Evolutionary conservation across 768 basidiomycete species (phyloP).

Genomic region (Amylocystis lapponica): DNA sequence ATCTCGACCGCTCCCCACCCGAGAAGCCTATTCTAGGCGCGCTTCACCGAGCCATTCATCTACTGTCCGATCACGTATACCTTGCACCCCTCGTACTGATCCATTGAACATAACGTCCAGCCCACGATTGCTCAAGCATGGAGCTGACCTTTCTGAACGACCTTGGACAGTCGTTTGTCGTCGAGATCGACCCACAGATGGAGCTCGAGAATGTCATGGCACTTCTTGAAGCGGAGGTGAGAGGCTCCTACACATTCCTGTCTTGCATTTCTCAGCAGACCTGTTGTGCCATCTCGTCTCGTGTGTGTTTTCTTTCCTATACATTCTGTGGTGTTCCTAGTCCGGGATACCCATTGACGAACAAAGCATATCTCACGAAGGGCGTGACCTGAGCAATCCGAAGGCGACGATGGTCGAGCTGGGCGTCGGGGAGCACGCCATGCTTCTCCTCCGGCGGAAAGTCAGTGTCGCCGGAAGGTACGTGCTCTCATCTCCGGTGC

Average conservation of each 20-base stretch:
- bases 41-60: slow-evolving; percentile 3
- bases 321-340: slow-evolving; percentile 39
- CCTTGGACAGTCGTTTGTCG: slow-evolving; percentile 50
- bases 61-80: neutral
- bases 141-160: slow-evolving; percentile 69
- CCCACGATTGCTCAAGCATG: too few species aligned
- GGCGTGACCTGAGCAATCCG: slow-evolving; percentile 56
- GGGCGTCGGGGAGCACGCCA: slow-evolving; percentile 58
- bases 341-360: slow-evolving; percentile 68
- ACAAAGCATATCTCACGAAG: slow-evolving; percentile 67
- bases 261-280: neutral
- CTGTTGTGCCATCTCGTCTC: neutral
- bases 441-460: slow-evolving; percentile 65
- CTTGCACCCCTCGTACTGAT: neutral
- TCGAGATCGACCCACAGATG: slow-evolving; percentile 90
- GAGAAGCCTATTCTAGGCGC: too few species aligned
- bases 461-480: slow-evolving; percentile 42
- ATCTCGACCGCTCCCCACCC: too few species aligned
- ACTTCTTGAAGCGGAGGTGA: slow-evolving; percentile 90
- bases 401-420: slow-evolving; percentile 65
- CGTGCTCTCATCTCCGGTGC: slow-evolving; percentile 17
- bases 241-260: slow-evolving; percentile 18
- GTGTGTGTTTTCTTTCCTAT: neutral
- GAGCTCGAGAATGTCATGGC: slow-evolving; percentile 91
- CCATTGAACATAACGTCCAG: too few species aligned